Conservation (phyloP, 768 basidiomycete genomes). For the Lanmaoa rubissima region DNA sequence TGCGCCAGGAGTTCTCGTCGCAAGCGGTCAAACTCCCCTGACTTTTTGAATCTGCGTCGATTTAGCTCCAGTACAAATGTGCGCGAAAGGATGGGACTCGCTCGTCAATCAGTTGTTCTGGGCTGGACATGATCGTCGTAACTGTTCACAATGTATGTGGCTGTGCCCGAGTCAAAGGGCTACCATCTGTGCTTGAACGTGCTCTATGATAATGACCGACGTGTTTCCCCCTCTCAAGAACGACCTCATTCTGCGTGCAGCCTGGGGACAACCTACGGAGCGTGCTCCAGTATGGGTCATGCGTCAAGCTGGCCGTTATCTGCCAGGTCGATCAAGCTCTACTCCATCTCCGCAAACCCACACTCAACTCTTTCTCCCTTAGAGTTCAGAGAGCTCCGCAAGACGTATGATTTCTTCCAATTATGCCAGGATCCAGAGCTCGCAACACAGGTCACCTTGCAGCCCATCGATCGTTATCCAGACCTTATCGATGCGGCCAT, state of each 20-base stretch:
- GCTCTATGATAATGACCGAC: conserved; percentile 36
- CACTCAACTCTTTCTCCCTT: conserved; percentile 1
- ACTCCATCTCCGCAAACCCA: neutral
- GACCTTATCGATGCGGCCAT: conserved; percentile 92
- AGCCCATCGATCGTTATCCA: conserved; percentile 86
- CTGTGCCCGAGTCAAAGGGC: neutral
- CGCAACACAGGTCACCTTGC: conserved; percentile 86
- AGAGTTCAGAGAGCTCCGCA: conserved; percentile 91
- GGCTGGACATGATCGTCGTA: conserved; percentile 52
- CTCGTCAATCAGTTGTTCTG: conserved; percentile 65
- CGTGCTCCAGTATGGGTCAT: conserved; percentile 98
- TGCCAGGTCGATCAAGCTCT: conserved; percentile 63
- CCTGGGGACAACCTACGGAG: conserved; percentile 83
- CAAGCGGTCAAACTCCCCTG: conserved; percentile 74
- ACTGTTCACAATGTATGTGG: conserved; percentile 3
- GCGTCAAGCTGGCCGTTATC: conserved; percentile 94
- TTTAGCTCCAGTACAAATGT: neutral
- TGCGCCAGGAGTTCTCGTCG: conserved; percentile 61
- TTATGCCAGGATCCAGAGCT: conserved; percentile 90
- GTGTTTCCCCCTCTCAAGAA: conserved; percentile 78
- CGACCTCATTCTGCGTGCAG: conserved; percentile 86
- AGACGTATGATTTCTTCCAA: conserved; percentile 90
- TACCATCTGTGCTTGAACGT: neutral
- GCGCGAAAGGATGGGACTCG: conserved; percentile 29
- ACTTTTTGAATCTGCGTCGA: conserved; percentile 67